phyloP scores from a whole-genome alignment of 2,329 filamentous ascomycete genomes.

The Diaporthe citriasiana region DNA sequence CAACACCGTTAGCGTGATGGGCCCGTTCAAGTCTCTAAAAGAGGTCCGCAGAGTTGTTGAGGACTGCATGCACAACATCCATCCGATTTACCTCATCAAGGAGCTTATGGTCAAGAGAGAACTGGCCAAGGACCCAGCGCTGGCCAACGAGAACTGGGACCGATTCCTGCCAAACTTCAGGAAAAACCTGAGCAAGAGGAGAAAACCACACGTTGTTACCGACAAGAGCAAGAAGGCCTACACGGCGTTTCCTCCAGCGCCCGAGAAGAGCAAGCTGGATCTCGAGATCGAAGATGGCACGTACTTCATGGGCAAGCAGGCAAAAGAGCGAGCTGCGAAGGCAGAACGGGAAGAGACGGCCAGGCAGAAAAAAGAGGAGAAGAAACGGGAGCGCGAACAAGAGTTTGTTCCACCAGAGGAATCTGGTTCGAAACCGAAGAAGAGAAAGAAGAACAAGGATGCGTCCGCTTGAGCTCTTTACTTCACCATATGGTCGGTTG shows the following conservation, averaged over 20 bases:
- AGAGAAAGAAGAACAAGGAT: constrained; percentile 71
- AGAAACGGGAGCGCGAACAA: constrained; percentile 85
- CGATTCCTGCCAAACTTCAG: constrained; percentile 98
- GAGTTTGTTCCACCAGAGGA: constrained; percentile 93
- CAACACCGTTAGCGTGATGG: constrained; percentile 94
- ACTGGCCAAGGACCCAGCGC: constrained; percentile 82
- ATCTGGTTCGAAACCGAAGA: constrained; percentile 73
- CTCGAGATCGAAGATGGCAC: constrained; percentile 97
- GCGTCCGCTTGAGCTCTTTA: constrained; percentile 41
- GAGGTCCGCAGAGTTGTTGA: constrained; percentile 90
- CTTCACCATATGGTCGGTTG: not conserved
- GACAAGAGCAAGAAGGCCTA: constrained; percentile 96
- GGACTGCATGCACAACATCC: constrained; percentile 97
- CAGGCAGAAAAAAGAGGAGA: constrained; percentile 88
- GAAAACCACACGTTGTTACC: constrained; percentile 85
- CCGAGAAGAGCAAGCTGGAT: constrained; percentile 99
- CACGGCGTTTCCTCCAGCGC: constrained; percentile 96
- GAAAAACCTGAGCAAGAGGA: constrained; percentile 86
- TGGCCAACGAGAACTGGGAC: constrained; percentile 93
- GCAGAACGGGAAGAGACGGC: constrained; percentile 88
- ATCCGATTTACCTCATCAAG: constrained; percentile 86
- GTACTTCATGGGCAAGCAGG: constrained; percentile 94
- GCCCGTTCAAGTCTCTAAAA: constrained; percentile 92
- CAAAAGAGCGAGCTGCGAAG: constrained; percentile 86
- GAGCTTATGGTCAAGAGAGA: constrained; percentile 90